Percentiles rank a stretch among this genome's conserved stretches.
Evolutionary conservation across 2,329 filamentous ascomycete genomes (phyloP).

Genomic region (Elsinoe ampelina): DNA sequence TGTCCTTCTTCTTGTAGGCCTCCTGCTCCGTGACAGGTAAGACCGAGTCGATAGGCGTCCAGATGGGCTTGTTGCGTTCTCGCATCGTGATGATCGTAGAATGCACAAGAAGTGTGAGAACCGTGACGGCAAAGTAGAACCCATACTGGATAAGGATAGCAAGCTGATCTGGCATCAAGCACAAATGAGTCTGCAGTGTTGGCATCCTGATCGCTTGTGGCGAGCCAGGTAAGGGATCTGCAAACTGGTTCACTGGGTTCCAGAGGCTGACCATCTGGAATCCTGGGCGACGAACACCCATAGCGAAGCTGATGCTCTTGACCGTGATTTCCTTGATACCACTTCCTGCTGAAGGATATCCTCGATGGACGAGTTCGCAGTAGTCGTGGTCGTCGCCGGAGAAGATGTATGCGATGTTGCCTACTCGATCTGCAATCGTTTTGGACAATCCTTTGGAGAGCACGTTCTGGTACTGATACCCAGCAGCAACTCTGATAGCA

Average conservation of each 20-base stretch:
- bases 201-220: constrained; percentile 23
- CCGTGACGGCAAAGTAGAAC: constrained; percentile 48
- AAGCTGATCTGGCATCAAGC: constrained; percentile 80
- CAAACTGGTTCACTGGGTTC: constrained; percentile 66
- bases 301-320: constrained; percentile 90
- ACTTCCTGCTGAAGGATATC: constrained; percentile 50
- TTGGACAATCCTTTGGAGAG: constrained; percentile 67
- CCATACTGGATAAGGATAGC: constrained; percentile 74
- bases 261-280: constrained; percentile 84
- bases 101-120: constrained; percentile 39
- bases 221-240: constrained; percentile 17
- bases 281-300: constrained; percentile 82
- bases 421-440: constrained; percentile 65
- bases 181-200: constrained; percentile 82
- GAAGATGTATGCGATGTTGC: constrained; percentile 77
- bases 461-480: constrained; percentile 97
- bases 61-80: constrained; percentile 15
- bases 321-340: constrained; percentile 73
- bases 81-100: constrained; percentile 30
- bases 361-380: constrained; percentile 75
- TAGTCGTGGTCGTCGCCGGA: constrained; percentile 98
- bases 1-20: constrained; percentile 20
- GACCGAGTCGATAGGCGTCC: constrained; percentile 18
- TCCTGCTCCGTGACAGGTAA: constrained; percentile 25
- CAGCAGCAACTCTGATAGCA: constrained; percentile 64